Conservation (phyloP, 1,284 basidiomycete species). For the Papiliotrema terrestris region DNA sequence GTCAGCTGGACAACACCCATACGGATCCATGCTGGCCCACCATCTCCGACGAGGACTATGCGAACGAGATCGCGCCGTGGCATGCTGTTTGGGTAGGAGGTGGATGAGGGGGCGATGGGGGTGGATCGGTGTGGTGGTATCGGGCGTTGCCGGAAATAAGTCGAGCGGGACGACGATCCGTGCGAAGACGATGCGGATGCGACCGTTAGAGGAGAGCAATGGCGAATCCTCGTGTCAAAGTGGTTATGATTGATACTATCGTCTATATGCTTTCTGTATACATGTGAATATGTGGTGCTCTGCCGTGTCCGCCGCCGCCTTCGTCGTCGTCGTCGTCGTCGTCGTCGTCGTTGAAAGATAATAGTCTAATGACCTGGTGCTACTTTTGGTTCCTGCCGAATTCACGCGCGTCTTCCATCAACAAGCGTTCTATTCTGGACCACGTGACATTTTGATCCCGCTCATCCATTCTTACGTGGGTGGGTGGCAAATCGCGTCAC, state of each 20-base stretch:
- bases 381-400: neutral
- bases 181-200: neutral
- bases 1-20: constrained; percentile 1
- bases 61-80: constrained; percentile 53
- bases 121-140: neutral
- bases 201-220: too few relatives aligned
- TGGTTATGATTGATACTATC: too few relatives aligned
- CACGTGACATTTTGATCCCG: constrained; percentile 7
- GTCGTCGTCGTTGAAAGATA: too few relatives aligned
- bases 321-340: too few relatives aligned
- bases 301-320: too few relatives aligned
- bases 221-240: too few relatives aligned
- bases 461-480: neutral
- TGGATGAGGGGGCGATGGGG: too few relatives aligned
- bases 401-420: neutral
- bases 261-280: too few relatives aligned
- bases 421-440: neutral
- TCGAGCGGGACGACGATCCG: neutral
- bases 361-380: too few relatives aligned
- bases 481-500: neutral
- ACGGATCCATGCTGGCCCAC: too few relatives aligned
- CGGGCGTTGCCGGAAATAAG: neutral
- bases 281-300: too few relatives aligned
- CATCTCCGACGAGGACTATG: constrained; percentile 90
- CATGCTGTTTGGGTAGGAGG: constrained; percentile 17